phyloP scores from a whole-genome alignment of 2,329 filamentous ascomycete genomes.

The Falciphora oryzae region DNA sequence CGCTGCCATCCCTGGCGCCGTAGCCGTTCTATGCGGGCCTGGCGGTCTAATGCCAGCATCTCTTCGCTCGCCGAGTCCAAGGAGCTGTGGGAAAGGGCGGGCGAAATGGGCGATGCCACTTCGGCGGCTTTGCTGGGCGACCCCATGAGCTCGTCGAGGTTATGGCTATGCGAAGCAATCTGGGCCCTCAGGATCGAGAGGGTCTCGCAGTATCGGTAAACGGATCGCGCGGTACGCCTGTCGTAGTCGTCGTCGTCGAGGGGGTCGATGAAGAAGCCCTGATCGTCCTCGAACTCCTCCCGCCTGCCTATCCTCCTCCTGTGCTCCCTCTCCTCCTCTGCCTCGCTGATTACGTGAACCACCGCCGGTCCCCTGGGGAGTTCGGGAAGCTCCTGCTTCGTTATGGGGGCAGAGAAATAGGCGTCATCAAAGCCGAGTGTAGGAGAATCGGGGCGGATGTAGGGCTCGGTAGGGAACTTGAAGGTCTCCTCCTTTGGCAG shows the following conservation, averaged over 20 bases:
- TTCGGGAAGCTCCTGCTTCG: conserved; percentile 22
- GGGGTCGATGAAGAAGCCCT: conserved; percentile 15
- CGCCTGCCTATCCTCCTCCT: too few species aligned
- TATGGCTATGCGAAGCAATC: conserved; percentile 40
- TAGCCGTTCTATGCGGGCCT: conserved; percentile 48
- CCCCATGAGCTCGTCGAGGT: conserved; percentile 36
- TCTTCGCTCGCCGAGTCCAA: conserved; percentile 24
- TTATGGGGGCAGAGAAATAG: conserved; percentile 23
- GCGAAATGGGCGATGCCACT: conserved; percentile 15
- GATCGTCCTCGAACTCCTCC: conserved; percentile 10
- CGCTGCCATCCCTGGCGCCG: conserved; percentile 50
- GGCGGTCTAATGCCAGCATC: conserved; percentile 34
- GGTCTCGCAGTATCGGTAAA: conserved; percentile 44
- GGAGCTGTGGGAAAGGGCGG: too few species aligned
- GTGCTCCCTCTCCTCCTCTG: conserved; percentile 11
- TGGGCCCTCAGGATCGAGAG: conserved; percentile 43
- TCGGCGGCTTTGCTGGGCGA: conserved; percentile 15
- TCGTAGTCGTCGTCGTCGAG: conserved; percentile 25
- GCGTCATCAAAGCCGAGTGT: conserved; percentile 50
- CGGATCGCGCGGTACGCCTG: conserved; percentile 29
- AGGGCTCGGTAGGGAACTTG: conserved; percentile 36
- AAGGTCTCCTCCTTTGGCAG: conserved; percentile 26
- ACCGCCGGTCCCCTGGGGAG: conserved; percentile 17
- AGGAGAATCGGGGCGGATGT: conserved; percentile 53
- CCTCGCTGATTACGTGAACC: conserved; percentile 11